These are phyloP conservation scores for Backusella morwellensis DNA, from an alignment of 192 early-diverging fungal genomes.

Conservation along the genomic window DNA sequence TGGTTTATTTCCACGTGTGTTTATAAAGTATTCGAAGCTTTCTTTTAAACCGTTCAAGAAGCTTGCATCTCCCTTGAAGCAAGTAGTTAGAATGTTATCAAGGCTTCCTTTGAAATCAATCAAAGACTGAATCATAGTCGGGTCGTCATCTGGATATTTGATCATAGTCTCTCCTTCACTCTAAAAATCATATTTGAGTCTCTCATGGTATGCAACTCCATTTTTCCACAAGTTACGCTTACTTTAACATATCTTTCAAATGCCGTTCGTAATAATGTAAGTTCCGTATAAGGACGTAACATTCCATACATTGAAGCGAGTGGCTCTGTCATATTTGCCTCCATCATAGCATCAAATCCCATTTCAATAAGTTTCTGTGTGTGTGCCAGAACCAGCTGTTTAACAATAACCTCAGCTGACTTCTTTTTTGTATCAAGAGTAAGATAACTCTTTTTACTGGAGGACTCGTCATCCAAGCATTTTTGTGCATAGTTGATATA, in stretches of 20 bases:
- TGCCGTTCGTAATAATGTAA: conserved; percentile 56
- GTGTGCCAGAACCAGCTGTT: conserved; percentile 69
- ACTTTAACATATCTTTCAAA: conserved; percentile 78
- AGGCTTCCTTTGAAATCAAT: conserved; percentile 62
- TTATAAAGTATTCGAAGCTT: conserved; percentile 75
- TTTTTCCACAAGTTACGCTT: not conserved
- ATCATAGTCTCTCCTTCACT: conserved; percentile 57
- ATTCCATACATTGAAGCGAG: conserved; percentile 70
- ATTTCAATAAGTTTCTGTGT: conserved; percentile 61
- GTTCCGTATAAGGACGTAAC: conserved; percentile 57
- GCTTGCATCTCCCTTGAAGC: conserved; percentile 50
- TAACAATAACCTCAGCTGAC: conserved; percentile 59
- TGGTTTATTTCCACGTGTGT: conserved; percentile 68
- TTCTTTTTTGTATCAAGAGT: conserved; percentile 56
- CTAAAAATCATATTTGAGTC: conserved; percentile 18
- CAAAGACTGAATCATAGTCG: conserved; percentile 56
- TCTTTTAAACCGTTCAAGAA: conserved; percentile 64
- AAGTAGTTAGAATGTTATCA: conserved; percentile 53
- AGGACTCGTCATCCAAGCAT: conserved; percentile 69
- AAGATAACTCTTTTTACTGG: conserved; percentile 61
- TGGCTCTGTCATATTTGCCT: conserved; percentile 59
- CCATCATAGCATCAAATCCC: conserved; percentile 78
- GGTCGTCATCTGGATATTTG: conserved; percentile 51
- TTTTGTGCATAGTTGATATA: conserved; percentile 71
- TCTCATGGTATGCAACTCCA: not conserved